These are phyloP conservation scores for Colletotrichum aenigma DNA, from an alignment of 2,329 filamentous ascomycete species.

Conservation along the genomic window DNA sequence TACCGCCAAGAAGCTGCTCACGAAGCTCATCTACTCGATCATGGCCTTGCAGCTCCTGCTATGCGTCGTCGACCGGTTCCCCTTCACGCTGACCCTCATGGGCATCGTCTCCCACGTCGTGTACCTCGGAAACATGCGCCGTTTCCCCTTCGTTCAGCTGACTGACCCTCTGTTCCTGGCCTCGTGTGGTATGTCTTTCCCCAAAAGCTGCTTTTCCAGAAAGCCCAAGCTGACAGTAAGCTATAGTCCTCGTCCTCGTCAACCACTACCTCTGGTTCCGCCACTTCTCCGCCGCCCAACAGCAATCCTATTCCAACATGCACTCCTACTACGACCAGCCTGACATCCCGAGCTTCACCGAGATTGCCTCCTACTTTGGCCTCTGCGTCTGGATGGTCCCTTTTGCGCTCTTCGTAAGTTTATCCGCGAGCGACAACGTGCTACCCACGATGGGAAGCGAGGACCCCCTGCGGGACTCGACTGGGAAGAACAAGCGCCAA, in stretches of 20 bases:
- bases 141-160: conserved; percentile 79
- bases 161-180: conserved; percentile 84
- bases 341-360: conserved; percentile 81
- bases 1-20: conserved; percentile 84
- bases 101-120: conserved; percentile 82
- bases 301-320: conserved; percentile 60
- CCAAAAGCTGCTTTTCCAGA: neutral
- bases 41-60: conserved; percentile 77
- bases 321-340: conserved; percentile 67
- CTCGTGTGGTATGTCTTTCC: conserved; percentile 70
- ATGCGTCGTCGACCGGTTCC: conserved; percentile 84
- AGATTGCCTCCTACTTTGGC: conserved; percentile 96
- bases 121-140: conserved; percentile 84
- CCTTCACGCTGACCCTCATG: conserved; percentile 73
- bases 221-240: neutral
- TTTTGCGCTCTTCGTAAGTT: conserved; percentile 91
- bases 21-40: conserved; percentile 82
- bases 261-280: conserved; percentile 98
- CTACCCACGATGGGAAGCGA: conserved; percentile 89
- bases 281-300: conserved; percentile 77
- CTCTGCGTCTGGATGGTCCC: conserved; percentile 96
- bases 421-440: conserved; percentile 94
- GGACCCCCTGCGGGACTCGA: conserved; percentile 50
- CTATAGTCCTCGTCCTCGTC: conserved; percentile 74
- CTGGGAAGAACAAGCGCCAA: conserved; percentile 58